A percentile compares a stretch with the other conserved stretches of the same genome.
These are phyloP conservation scores for Malassezia nana DNA, from an alignment of 1,284 basidiomycete species.

Conservation along the genomic window DNA sequence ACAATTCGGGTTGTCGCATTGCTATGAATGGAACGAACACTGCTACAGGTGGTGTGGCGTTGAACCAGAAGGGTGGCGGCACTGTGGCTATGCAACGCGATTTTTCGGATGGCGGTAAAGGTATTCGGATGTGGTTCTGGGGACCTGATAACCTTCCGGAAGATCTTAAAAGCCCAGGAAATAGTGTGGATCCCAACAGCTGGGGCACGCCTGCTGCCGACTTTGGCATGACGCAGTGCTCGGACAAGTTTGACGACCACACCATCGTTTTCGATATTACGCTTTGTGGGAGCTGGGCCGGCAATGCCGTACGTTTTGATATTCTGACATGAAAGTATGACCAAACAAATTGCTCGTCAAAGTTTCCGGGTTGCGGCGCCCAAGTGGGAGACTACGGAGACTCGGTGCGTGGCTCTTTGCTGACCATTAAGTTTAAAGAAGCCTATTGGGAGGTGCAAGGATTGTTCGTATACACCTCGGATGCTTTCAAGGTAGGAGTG, in stretches of 20 bases:
- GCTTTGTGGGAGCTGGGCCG: constrained; percentile 41
- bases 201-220: constrained; percentile 37
- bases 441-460: constrained; percentile 36
- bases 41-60: constrained; percentile 27
- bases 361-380: constrained; percentile 27
- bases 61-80: constrained; percentile 39
- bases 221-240: constrained; percentile 32
- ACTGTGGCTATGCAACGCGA: constrained; percentile 42
- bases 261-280: constrained; percentile 42
- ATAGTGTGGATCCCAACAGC: constrained; percentile 22
- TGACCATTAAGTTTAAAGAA: constrained; percentile 20
- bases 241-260: constrained; percentile 30
- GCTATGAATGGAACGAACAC: constrained; percentile 31
- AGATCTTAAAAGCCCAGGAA: constrained; percentile 24
- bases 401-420: background rate
- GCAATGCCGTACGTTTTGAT: constrained; percentile 9
- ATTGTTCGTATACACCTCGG: constrained; percentile 25
- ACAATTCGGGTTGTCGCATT: constrained; percentile 34
- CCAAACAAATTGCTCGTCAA: constrained; percentile 21
- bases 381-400: constrained; percentile 34
- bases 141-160: constrained; percentile 21
- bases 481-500: background rate
- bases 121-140: constrained; percentile 44
- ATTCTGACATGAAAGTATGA: constrained; percentile 15
- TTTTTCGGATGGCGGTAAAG: constrained; percentile 33